phyloP scores from a whole-genome alignment of 148 eudicot species.

The Selenicereus undatus region DNA sequence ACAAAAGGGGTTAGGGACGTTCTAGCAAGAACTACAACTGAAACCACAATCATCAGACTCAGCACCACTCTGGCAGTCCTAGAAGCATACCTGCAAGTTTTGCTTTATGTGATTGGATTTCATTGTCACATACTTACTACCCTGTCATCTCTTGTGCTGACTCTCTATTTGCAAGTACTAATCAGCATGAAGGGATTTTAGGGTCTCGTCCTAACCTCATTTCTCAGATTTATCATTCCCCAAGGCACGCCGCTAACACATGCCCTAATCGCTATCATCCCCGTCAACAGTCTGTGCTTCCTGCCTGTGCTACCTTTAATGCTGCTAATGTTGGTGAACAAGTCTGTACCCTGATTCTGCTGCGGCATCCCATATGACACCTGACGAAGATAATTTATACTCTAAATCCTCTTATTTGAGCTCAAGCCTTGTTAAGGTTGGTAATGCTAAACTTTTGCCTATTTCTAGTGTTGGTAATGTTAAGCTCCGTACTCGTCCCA shows the following conservation, averaged over 20 bases:
- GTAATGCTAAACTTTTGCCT: not conserved
- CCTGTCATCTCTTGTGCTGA: not conserved
- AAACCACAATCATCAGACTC: not conserved
- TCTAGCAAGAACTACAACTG: not conserved
- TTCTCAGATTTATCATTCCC: not conserved
- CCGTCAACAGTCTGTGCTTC: not conserved
- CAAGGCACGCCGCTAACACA: not conserved
- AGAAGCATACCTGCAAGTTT: too few species aligned
- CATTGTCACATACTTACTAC: not conserved
- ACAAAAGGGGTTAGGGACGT: not conserved
- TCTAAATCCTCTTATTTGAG: not conserved
- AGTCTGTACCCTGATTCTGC: not conserved
- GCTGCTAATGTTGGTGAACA: not conserved
- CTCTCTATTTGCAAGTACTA: not conserved
- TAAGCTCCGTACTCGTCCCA: too few species aligned
- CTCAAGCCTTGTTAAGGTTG: not conserved
- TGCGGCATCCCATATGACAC: not conserved
- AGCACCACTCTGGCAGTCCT: not conserved
- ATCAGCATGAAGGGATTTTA: too few species aligned
- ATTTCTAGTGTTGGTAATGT: not conserved
- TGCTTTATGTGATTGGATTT: not conserved
- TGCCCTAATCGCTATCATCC: not conserved
- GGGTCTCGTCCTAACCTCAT: not conserved
- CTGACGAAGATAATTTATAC: too few species aligned
- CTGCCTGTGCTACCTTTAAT: not conserved